Conservation (phyloP, 345 rosid genomes). For the Kernera saxatilis region DNA sequence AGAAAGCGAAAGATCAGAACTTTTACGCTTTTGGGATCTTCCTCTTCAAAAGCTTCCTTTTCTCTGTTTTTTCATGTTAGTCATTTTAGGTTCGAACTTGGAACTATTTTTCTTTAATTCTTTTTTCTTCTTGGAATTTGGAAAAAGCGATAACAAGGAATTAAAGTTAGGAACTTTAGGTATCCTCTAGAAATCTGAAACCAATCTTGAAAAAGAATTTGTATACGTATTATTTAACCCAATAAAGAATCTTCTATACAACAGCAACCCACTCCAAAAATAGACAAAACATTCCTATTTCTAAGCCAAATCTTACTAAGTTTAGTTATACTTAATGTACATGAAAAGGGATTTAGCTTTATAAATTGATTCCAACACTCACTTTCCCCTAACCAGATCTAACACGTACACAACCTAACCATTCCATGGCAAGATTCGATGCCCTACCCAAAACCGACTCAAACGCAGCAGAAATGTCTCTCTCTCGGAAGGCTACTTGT, state of each 20-base stretch:
- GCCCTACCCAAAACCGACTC: background rate
- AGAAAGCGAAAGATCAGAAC: conserved; percentile 7
- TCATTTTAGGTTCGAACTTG: conserved; percentile 4
- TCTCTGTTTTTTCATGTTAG: conserved; percentile 12
- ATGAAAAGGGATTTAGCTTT: background rate
- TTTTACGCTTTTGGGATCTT: conserved; percentile 10
- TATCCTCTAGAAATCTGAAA: background rate
- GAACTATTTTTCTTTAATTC: background rate
- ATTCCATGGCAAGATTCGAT: background rate
- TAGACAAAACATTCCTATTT: conserved; percentile 20
- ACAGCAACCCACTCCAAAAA: conserved; percentile 12
- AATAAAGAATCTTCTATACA: background rate
- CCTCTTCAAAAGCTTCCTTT: conserved; percentile 4
- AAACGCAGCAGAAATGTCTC: background rate
- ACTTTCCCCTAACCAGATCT: background rate
- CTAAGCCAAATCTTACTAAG: conserved; percentile 16
- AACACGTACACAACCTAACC: conserved; percentile 5
- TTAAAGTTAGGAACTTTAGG: background rate
- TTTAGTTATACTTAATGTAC: conserved; percentile 1
- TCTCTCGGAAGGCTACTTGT: conserved; percentile 7
- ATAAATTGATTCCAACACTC: background rate
- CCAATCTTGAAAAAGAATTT: conserved; percentile 3
- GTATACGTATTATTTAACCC: background rate
- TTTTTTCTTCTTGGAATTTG: background rate
- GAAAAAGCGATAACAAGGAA: background rate